A percentile compares a stretch with the other conserved stretches of the same genome.
Evolutionary conservation across 208 protist genomes (phyloP).

Genomic region (Porcisia hertigi): DNA sequence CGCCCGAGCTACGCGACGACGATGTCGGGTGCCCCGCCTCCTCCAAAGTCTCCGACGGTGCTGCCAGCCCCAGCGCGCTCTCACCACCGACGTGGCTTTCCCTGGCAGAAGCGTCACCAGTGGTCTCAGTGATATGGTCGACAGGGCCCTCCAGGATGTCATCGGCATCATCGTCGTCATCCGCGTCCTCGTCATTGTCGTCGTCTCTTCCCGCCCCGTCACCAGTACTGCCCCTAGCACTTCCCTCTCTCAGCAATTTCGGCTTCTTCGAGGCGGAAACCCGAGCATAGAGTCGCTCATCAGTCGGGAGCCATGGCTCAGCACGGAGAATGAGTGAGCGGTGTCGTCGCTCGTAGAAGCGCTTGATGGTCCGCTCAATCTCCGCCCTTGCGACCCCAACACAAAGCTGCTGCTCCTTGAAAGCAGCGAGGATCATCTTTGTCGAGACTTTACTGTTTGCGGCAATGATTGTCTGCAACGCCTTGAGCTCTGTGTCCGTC

Average conservation of each 20-base stretch:
- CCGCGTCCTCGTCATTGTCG: constrained; percentile 16
- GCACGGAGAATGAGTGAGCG: constrained; percentile 54
- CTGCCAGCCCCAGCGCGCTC: background rate
- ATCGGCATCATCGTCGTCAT: constrained; percentile 1
- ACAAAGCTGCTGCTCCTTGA: constrained; percentile 66
- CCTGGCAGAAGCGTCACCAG: background rate
- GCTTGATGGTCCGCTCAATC: constrained; percentile 67
- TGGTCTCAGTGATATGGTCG: background rate
- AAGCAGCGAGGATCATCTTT: constrained; percentile 47
- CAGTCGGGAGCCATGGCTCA: constrained; percentile 63
- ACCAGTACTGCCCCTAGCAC: background rate
- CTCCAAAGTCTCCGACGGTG: background rate
- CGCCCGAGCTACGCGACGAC: constrained; percentile 3
- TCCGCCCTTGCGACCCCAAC: constrained; percentile 64
- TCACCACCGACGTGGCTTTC: background rate
- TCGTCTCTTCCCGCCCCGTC: constrained; percentile 7
- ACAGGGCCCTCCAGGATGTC: constrained; percentile 8
- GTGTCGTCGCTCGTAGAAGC: constrained; percentile 76
- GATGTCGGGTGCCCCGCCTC: background rate
- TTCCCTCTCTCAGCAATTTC: background rate
- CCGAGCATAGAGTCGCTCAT: constrained; percentile 68
- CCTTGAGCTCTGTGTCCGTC: constrained; percentile 63
- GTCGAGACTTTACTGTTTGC: constrained; percentile 57
- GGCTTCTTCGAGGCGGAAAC: constrained; percentile 16
- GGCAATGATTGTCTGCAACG: constrained; percentile 55